phyloP scores from a whole-genome alignment of 768 basidiomycete genomes.

The Mycena amicta region DNA sequence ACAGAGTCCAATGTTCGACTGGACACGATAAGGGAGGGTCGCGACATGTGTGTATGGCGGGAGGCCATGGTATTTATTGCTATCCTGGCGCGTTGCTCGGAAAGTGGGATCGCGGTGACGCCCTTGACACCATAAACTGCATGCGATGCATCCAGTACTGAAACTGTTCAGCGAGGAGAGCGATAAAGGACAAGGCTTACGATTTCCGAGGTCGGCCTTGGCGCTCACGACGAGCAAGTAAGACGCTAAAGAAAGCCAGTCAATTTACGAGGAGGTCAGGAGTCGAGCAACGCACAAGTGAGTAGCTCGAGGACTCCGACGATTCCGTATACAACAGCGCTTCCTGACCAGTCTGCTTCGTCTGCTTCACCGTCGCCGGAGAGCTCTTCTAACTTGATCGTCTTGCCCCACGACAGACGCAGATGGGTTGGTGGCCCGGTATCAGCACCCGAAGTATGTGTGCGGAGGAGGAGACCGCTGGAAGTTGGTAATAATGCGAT shows the following conservation, averaged over 20 bases:
- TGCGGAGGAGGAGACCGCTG: slow-evolving; percentile 69
- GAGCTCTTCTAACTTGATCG: slow-evolving; percentile 54
- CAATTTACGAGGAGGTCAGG: slow-evolving; percentile 14
- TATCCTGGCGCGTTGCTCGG: slow-evolving; percentile 60
- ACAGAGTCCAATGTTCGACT: slow-evolving; percentile 26
- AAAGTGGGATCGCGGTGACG: slow-evolving; percentile 73
- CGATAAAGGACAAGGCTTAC: slow-evolving; percentile 45
- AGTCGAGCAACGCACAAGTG: slow-evolving; percentile 50
- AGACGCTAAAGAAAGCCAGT: slow-evolving; percentile 50
- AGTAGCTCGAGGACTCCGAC: slow-evolving; percentile 75
- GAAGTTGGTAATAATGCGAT: slow-evolving; percentile 62
- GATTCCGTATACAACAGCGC: slow-evolving; percentile 72
- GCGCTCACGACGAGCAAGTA: slow-evolving; percentile 76
- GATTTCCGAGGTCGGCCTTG: slow-evolving; percentile 60
- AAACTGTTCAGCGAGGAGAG: neutral
- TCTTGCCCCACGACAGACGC: slow-evolving; percentile 63
- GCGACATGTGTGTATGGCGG: slow-evolving; percentile 46
- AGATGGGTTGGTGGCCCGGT: slow-evolving; percentile 42
- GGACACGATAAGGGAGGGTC: slow-evolving; percentile 47
- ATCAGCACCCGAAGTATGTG: slow-evolving; percentile 41
- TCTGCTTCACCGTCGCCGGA: slow-evolving; percentile 34
- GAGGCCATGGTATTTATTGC: slow-evolving; percentile 54
- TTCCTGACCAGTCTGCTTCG: slow-evolving; percentile 53
- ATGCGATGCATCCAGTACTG: slow-evolving; percentile 68
- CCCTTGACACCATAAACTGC: slow-evolving; percentile 69